Base-by-base conservation (phyloP, 305 asterid genomes). In the Lippia alba region DNA sequence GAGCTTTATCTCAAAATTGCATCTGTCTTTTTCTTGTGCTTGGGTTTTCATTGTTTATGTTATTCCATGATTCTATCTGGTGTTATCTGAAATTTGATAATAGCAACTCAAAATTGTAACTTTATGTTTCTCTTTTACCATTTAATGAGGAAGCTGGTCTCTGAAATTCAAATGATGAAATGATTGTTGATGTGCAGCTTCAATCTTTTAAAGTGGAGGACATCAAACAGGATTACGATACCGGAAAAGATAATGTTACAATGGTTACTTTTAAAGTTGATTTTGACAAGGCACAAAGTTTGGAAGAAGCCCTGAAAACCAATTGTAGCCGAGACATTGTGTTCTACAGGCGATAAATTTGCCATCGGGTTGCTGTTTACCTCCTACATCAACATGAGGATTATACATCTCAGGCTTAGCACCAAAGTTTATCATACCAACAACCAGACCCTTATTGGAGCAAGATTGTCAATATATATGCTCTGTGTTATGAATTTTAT, bases 221-320 rank as follows among this genome's bases (percentile, higher is more conserved):
- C 74, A 91, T 94, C 79, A 87, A 88, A 79, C 97, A 94, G 83
- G 96, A 94, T 80, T 94, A 94, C 71, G 96, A 94, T 39, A 94
- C 96, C 6, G 99, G 97, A 64, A 91, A 91, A 77, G 96, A 86
- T 76, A 89, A 88, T 66, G 85, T 81, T 20, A 73, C 84, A 32
- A 86, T 94, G 95, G 86, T 94, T 57, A 89, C 86, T 55, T 94
- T 94, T 68, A 89, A 91, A 76, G 97, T 91, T 78, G 96, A 94
- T 78, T 88, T 94, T 76, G 97, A 94, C 73, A 83, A 79, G 20
- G 91, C 74, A 34, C 79, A 83, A 74, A 79, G 85, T 77, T 77
- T 94, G 83, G 97, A 91, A 78, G 96, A 94, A 77, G 97, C 96
- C 70, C 74, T 94, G 61, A 89, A 86, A 80, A 82, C 71, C 66